Base-by-base conservation (phyloP, 2,329 filamentous ascomycete species). In the Colletotrichum tropicicola region DNA sequence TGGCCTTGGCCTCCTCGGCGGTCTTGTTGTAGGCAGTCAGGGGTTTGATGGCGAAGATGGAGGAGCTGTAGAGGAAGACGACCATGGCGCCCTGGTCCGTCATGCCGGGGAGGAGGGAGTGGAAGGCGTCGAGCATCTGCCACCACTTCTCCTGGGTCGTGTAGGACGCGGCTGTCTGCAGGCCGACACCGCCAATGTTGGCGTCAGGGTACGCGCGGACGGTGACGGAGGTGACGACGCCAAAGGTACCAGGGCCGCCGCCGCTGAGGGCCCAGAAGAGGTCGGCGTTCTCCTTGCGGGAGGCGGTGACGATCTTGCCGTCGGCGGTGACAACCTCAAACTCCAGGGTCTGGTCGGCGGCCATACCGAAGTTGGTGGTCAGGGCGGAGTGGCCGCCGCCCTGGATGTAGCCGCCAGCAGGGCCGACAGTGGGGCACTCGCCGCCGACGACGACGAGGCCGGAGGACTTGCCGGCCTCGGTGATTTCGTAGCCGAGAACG, bases 221-320 rank as follows among this genome's bases (percentile, higher is more conserved):
- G 0, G 85, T 89, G 72, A 89, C 78, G 2, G 83, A 85, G 15
- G 82, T 73, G 2, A 90, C 85, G 2, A 89, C 78, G 2, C 80
- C 88, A 68, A 85, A 91, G 28, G 81, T 89, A 15, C 87, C 86
- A 9, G 82, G 84, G 2, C 89, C 88, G 0, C 88, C 87, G 4
- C 88, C 87, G 43, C 79, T 79, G 1, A 90, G 74, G 1, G 88
- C 89, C 88, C 88, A 91, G 76, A 87, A 91, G 1, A 91, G 77
- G 54, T 90, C 88, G 0, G 77, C 61, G 67, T 90, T 85, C 30
- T 82, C 65, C 0, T 70, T 71, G 0, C 77, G 78, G 4, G 78
- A 83, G 0, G 86, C 86, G 2, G 73, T 81, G 2, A 88, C 66
- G n/a, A 82, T 70, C 15, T 79, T 62, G 2, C 87, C 86, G 15